phyloP scores from a whole-genome alignment of 345 rosid species.

The Corchorus capsularis region DNA sequence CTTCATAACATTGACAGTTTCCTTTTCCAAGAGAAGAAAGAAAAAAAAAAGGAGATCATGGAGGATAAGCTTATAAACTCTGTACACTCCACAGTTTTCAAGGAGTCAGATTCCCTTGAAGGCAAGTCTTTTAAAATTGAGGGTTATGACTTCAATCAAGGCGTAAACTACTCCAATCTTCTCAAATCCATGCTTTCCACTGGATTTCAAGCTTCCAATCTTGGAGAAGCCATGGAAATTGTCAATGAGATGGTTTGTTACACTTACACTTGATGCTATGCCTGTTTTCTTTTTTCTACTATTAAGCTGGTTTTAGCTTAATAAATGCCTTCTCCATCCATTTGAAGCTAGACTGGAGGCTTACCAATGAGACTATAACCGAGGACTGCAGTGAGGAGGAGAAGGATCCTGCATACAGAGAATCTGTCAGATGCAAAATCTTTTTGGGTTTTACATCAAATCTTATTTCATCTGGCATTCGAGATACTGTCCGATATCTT shows the following conservation, averaged over 20 bases:
- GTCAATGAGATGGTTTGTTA: conserved; percentile 82
- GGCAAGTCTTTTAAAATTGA: conserved; percentile 63
- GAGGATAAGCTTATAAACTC: conserved; percentile 48
- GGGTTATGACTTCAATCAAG: conserved; percentile 84
- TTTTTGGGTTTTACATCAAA: conserved; percentile 97
- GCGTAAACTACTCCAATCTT: conserved; percentile 59
- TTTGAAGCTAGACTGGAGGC: conserved; percentile 93
- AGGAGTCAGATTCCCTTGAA: conserved; percentile 68
- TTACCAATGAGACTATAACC: conserved; percentile 59
- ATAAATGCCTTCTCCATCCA: background rate
- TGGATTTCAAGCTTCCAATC: conserved; percentile 96
- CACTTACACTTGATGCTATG: conserved; percentile 1
- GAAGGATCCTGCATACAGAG: conserved; percentile 56
- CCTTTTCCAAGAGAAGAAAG: background rate
- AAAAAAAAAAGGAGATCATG: conserved; percentile 28
- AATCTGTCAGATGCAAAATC: conserved; percentile 77
- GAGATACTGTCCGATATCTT: conserved; percentile 85
- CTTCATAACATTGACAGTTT: background rate
- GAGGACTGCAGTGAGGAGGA: conserved; percentile 79
- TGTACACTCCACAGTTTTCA: conserved; percentile 72
- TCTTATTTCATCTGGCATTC: conserved; percentile 87
- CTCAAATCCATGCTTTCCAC: conserved; percentile 77
- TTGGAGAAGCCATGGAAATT: conserved; percentile 75
- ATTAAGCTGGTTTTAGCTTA: background rate
- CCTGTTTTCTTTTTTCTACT: background rate